These are phyloP conservation scores for Aspergillus phoenicis DNA, from an alignment of 2,329 filamentous ascomycete species.

Conservation along the genomic window DNA sequence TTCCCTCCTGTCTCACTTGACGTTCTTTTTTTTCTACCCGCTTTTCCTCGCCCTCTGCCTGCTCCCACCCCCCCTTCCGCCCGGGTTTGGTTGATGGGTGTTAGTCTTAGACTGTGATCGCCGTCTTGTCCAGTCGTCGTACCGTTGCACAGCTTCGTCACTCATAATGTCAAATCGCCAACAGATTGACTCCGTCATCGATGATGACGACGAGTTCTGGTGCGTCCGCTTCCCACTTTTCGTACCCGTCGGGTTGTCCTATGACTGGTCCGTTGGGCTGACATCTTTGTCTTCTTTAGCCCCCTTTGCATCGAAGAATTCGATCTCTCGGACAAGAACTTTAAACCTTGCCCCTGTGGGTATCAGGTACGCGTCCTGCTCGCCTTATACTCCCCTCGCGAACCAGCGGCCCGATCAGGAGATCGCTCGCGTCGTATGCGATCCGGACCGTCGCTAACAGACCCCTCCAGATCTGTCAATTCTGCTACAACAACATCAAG, in stretches of 20 bases:
- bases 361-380: slow-evolving; percentile 73
- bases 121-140: slow-evolving; percentile 21
- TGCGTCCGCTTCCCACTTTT: slow-evolving; percentile 27
- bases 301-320: slow-evolving; percentile 99
- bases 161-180: slow-evolving; percentile 48
- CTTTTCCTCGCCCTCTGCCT: slow-evolving; percentile 15
- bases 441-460: slow-evolving; percentile 14
- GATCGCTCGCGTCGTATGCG: slow-evolving; percentile 14
- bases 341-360: slow-evolving; percentile 93
- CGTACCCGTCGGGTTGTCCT: slow-evolving; percentile 1
- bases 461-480: slow-evolving; percentile 82
- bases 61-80: slow-evolving; percentile 23
- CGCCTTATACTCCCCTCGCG: background rate
- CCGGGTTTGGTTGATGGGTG: slow-evolving; percentile 21
- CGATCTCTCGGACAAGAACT: slow-evolving; percentile 95
- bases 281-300: slow-evolving; percentile 53
- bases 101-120: slow-evolving; percentile 18
- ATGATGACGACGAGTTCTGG: slow-evolving; percentile 54
- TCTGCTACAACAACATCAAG: slow-evolving; percentile 99
- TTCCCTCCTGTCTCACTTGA: slow-evolving; percentile 3
- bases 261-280: slow-evolving; percentile 19
- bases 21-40: slow-evolving; percentile 7
- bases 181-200: slow-evolving; percentile 53
- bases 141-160: slow-evolving; percentile 27
- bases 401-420: background rate